These are phyloP conservation scores for Hymenoscyphus repandus DNA, from an alignment of 2,329 filamentous ascomycete genomes.

Conservation along the genomic window DNA sequence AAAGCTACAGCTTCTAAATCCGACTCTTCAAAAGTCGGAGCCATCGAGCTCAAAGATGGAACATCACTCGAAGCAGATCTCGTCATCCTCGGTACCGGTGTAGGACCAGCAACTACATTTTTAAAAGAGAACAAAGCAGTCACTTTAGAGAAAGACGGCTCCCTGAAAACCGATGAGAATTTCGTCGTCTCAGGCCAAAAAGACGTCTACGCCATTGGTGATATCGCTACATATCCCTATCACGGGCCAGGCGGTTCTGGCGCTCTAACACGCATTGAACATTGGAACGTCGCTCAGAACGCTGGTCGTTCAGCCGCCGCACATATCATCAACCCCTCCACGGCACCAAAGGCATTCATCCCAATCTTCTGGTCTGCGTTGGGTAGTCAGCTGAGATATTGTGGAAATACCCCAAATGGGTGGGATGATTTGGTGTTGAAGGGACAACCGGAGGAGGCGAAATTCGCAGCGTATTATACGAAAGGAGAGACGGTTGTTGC, in stretches of 20 bases:
- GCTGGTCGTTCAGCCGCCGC: constrained; percentile 74
- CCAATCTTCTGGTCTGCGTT: constrained; percentile 97
- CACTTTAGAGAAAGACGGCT: constrained; percentile 76
- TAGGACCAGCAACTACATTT: constrained; percentile 79
- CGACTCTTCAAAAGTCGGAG: constrained; percentile 68
- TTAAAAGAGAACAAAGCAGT: constrained; percentile 67
- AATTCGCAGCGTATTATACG: constrained; percentile 86
- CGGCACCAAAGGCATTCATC: constrained; percentile 68
- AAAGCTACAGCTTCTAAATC: constrained; percentile 69
- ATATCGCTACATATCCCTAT: constrained; percentile 95
- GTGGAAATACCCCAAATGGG: constrained; percentile 76
- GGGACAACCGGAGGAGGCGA: constrained; percentile 69
- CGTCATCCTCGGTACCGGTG: constrained; percentile 87
- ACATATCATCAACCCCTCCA: constrained; percentile 64
- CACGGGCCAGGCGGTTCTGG: constrained; percentile 79
- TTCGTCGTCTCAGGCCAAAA: constrained; percentile 72
- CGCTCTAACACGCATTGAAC: constrained; percentile 76
- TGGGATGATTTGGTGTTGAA: constrained; percentile 82
- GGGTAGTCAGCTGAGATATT: constrained; percentile 85
- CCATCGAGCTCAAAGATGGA: constrained; percentile 79
- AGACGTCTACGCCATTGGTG: constrained; percentile 87
- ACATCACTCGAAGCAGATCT: constrained; percentile 80
- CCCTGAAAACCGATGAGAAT: constrained; percentile 71
- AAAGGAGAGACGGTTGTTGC: constrained; percentile 84
- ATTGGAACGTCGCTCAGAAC: constrained; percentile 98